Evolutionary conservation across 805 yeast species (phyloP).

Genomic region (Wickerhamiella bombiphila): DNA sequence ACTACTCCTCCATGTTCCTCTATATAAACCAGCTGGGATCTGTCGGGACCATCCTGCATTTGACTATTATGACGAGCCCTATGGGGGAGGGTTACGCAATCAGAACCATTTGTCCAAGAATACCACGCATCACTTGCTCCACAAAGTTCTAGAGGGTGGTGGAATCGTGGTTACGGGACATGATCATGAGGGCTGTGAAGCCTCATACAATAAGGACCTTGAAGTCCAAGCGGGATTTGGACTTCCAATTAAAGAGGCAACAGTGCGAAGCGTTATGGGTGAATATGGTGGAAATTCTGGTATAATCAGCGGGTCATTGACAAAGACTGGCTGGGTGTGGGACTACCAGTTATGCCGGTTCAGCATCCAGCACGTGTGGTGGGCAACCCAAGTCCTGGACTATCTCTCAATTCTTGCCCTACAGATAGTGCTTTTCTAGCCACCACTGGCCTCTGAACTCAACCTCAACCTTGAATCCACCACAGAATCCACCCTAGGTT

Average conservation of each 20-base stretch:
- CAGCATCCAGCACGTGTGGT: constrained; percentile 85
- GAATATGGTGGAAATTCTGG: constrained; percentile 87
- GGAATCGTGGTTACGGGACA: constrained; percentile 88
- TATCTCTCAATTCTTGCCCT: constrained; percentile 19
- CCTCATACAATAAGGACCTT: constrained; percentile 31
- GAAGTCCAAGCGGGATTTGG: constrained; percentile 15
- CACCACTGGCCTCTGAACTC: too few species aligned
- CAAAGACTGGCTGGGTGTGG: constrained; percentile 45
- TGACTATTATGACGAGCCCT: constrained; percentile 39
- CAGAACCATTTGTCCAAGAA: constrained; percentile 72
- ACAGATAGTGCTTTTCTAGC: background rate
- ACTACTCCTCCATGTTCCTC: constrained; percentile 77
- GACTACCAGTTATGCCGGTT: constrained; percentile 65
- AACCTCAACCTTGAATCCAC: too few species aligned
- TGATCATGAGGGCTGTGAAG: constrained; percentile 89
- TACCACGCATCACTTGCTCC: constrained; percentile 50
- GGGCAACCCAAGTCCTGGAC: constrained; percentile 58
- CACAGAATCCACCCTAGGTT: too few species aligned
- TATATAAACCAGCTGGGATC: constrained; percentile 65
- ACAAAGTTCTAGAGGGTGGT: constrained; percentile 46
- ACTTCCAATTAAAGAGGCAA: constrained; percentile 37
- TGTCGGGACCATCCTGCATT: constrained; percentile 79
- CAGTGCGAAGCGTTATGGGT: constrained; percentile 93
- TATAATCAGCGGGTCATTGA: constrained; percentile 58
- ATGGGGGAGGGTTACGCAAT: constrained; percentile 54